phyloP scores from a whole-genome alignment of 106 monocot species.

The Hemerocallis citrina region DNA sequence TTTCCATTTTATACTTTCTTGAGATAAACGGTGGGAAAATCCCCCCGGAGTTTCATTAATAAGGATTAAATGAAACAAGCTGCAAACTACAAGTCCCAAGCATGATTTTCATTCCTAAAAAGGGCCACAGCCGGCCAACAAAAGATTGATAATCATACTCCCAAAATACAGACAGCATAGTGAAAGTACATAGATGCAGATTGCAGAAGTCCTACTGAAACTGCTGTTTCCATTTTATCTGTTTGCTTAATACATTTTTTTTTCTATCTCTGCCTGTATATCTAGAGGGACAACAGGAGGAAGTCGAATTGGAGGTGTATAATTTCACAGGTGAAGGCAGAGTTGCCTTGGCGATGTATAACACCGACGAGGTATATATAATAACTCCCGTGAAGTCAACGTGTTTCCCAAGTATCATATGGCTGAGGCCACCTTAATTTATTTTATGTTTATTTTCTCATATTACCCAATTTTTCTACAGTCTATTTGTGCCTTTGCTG shows the following conservation, averaged over 20 bases:
- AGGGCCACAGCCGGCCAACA: no score
- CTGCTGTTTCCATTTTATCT: slow-evolving; percentile 2
- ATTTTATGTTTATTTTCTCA: neutral
- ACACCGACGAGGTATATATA: slow-evolving; percentile 83
- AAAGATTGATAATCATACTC: no score
- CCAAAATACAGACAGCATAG: no score
- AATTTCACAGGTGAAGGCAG: slow-evolving; percentile 87
- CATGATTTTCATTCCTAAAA: no score
- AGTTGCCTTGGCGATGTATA: slow-evolving; percentile 90
- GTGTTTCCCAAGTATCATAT: neutral
- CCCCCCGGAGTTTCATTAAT: no score
- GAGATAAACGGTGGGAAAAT: no score
- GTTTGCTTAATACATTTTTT: neutral
- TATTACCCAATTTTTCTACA: slow-evolving; percentile 8
- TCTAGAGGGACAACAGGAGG: slow-evolving; percentile 73
- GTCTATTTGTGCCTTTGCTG: slow-evolving; percentile 92
- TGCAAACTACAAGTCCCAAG: no score
- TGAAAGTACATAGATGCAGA: no score
- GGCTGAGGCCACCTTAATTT: neutral
- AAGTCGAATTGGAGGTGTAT: slow-evolving; percentile 73
- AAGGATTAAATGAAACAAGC: no score
- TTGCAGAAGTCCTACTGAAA: no score
- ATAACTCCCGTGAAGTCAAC: neutral
- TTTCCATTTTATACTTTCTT: no score
- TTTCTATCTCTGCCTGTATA: slow-evolving; percentile 2